These are phyloP conservation scores for Quercus agrifolia DNA, from an alignment of 306 rosid genomes.

Conservation along the genomic window DNA sequence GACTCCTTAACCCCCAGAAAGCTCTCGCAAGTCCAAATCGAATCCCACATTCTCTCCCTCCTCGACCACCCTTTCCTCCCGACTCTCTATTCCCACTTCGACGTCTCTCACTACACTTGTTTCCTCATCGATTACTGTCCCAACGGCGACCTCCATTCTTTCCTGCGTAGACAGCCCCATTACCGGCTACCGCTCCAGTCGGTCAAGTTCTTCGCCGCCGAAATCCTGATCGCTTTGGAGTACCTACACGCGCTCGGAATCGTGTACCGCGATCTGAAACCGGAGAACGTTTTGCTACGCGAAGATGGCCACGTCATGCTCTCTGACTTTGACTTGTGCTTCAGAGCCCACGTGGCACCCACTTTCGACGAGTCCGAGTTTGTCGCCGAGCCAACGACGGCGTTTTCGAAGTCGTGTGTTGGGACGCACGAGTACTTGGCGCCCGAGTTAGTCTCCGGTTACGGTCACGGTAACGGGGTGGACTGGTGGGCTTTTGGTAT, in stretches of 20 bases:
- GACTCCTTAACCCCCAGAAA: slow-evolving; percentile 58
- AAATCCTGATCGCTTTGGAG: slow-evolving; percentile 72
- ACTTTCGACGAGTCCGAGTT: slow-evolving; percentile 44
- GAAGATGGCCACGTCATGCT: slow-evolving; percentile 94
- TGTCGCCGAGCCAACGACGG: slow-evolving; percentile 75
- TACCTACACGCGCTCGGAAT: slow-evolving; percentile 81
- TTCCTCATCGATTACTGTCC: slow-evolving; percentile 90
- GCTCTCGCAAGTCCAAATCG: slow-evolving; percentile 60
- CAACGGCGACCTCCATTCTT: slow-evolving; percentile 78
- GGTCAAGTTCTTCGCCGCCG: slow-evolving; percentile 72
- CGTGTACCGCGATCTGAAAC: slow-evolving; percentile 79
- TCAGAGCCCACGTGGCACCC: slow-evolving; percentile 64
- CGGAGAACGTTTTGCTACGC: slow-evolving; percentile 77
- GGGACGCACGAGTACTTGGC: slow-evolving; percentile 94
- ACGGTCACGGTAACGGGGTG: slow-evolving; percentile 83
- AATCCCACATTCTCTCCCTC: slow-evolving; percentile 62
- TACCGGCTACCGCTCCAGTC: slow-evolving; percentile 36
- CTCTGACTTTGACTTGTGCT: slow-evolving; percentile 85
- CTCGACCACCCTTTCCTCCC: slow-evolving; percentile 93
- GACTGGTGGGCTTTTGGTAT: slow-evolving; percentile 99
- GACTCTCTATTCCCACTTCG: slow-evolving; percentile 81
- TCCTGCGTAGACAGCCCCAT: slow-evolving; percentile 50
- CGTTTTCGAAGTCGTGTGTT: slow-evolving; percentile 74
- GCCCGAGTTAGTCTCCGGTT: slow-evolving; percentile 70
- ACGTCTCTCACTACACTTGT: slow-evolving; percentile 84